Base-by-base conservation (phyloP, 768 basidiomycete species). In the Macrolepiota albuminosa region DNA sequence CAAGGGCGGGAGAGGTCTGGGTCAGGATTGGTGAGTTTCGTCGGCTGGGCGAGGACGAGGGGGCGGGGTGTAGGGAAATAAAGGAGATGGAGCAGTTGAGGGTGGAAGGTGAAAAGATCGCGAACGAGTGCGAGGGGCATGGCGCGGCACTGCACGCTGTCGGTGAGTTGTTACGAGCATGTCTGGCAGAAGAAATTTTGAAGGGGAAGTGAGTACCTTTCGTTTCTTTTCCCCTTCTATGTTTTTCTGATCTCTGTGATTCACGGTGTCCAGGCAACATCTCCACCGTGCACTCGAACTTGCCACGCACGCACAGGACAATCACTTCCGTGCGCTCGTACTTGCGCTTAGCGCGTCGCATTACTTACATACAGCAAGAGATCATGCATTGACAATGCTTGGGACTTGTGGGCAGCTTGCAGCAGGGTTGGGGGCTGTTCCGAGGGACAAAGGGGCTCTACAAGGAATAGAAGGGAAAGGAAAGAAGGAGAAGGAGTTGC, bases 251-350 rank as follows among this genome's bases (percentile, higher is more conserved):
- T 37, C 16, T 33, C 5, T 21, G 11, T 36, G 10, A 6, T 48
- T 1, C 9, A 11, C 66, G n/a, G 1, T 55, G 9, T 16, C 13
- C 67, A 89, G 87, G 63, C 75, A 81, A 56, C 79, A 86, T 54
- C 74, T 82, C n/a, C 86, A 86, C 57, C 70, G 72, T 0, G 86
- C 89, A 0, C 77, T 93, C 2, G 76, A 79, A 13, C 73, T 86
- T 14, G 81, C 84, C 0, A 84, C 81, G 1, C 64, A 69, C 1
- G 78, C 86, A 3, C 83, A 80, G 21, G 90, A 92, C 61, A 92
- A 90, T 62, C 82, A 91, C 67, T 72, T 91, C 21, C 86, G 89
- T 9, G 87, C 88, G 13, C 73, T 90, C 1, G 76, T 91, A 3
- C 75, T 92, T 18, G 83, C 87, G 2, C 77, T 91, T 18, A 80